Evolutionary conservation across 345 rosid species (phyloP), one percentile per base, ranked within the genome.

Genomic region (Arabis hirsuta): DNA sequence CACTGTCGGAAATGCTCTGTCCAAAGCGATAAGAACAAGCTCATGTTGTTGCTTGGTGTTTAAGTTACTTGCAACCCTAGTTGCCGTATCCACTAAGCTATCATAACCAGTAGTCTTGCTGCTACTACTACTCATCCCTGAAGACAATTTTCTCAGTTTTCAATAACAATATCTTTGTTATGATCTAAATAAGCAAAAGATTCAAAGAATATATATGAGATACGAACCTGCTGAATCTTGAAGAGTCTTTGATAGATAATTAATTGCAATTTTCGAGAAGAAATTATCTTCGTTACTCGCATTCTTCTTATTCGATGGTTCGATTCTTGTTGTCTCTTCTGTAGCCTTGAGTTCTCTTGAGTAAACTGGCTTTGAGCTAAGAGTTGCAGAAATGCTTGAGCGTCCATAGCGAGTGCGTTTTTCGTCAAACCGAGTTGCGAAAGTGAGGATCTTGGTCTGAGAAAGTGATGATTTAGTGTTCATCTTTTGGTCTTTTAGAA

Each of bases 61-160:
- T 51, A 82, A 84, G 81, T 76, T 89, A 74, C 68, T 34, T 3
- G 83, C 80, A 22, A 80, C 84, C 20, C 79, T 88, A 32, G 43
- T 62, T 1, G 92, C 82, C 52, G 92, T 86, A 81, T 86, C 91
- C 47, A 87, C 87, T 86, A 91, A 74, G 73, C 86, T 79, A 50
- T 82, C 90, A 43, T 88, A 91, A 19, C 87, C 91, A 4, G 58
- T 76, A 78, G 74, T 79, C 36, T 32, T 50, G 65, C 48, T 90
- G 48, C 72, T 81, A 27, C 31, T 38, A 80, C 48, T 43, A 86
- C 91, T 85, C 4, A 76, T 47, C 68, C 72, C 67, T 73, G 11
- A 19, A 65, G 32, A 55, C 3, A 45, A 4, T 0, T 3, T 22
- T 12, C 14, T 41, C 32, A 38, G 22, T 3, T 26, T 22, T 20